phyloP scores from a whole-genome alignment of 2,329 filamentous ascomycete genomes.

The Trichoderma sp. region DNA sequence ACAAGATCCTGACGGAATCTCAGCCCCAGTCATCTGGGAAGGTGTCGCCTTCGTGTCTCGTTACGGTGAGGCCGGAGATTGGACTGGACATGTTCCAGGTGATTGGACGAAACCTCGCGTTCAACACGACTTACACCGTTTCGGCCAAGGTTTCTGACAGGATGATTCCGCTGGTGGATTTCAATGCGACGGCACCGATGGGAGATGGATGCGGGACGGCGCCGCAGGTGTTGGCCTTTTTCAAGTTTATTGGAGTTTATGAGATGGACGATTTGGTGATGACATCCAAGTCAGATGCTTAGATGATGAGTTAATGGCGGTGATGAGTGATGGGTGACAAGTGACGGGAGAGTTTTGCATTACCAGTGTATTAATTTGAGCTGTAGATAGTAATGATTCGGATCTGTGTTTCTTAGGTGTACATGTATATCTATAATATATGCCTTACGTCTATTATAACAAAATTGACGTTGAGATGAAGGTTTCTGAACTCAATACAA shows the following conservation, averaged over 20 bases:
- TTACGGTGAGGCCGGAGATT: conserved; percentile 20
- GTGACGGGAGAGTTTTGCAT: not conserved
- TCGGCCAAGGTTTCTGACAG: not conserved
- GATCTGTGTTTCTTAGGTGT: not conserved
- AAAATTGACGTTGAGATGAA: not conserved
- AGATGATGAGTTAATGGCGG: not conserved
- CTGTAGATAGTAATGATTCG: not conserved
- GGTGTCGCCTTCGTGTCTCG: conserved; percentile 1
- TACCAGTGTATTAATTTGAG: not conserved
- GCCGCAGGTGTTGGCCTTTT: conserved; percentile 20
- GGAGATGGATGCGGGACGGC: conserved; percentile 20
- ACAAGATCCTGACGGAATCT: conserved; percentile 12
- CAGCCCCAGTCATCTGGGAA: not conserved
- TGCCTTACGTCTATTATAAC: not conserved
- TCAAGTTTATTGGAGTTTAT: conserved; percentile 21
- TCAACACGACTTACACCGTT: conserved; percentile 22
- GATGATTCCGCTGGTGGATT: conserved; percentile 20
- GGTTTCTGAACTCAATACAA: too few species aligned
- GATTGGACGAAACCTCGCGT: conserved; percentile 16
- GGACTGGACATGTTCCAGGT: conserved; percentile 23
- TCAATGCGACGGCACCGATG: conserved; percentile 12
- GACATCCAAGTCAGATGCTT: not conserved
- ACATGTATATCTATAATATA: not conserved
- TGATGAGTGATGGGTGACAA: not conserved
- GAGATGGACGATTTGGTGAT: conserved; percentile 13